A percentile compares a stretch with the other conserved stretches of the same genome.
phyloP scores from a whole-genome alignment of 202 grass and related monocot species.

The Hordeum pubiflorum region DNA sequence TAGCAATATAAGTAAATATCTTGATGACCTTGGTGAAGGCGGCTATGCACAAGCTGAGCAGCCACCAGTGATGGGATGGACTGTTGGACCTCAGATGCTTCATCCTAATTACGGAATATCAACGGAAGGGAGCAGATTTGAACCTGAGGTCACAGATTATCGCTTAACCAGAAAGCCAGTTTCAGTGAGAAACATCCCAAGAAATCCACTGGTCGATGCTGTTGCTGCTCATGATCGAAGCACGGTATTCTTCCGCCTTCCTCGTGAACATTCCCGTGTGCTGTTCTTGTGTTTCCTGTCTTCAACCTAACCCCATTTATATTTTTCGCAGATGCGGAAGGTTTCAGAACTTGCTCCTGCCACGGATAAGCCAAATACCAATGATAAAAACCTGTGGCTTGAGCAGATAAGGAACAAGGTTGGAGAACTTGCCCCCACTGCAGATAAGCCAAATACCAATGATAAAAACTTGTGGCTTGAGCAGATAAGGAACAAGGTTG shows the following conservation, averaged over 20 bases:
- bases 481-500: constrained; percentile 91
- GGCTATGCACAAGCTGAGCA: constrained; percentile 19
- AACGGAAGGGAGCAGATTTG: constrained; percentile 43
- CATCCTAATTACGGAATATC: constrained; percentile 63
- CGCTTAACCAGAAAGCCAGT: constrained; percentile 43
- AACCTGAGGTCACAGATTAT: constrained; percentile 36
- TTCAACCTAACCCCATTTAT: constrained; percentile 13
- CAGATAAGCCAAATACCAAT: constrained; percentile 36
- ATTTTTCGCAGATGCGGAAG: constrained; percentile 73
- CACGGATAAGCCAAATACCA: constrained; percentile 35
- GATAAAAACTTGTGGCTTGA: constrained; percentile 82
- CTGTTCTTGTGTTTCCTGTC: constrained; percentile 5
- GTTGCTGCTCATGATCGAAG: constrained; percentile 96
- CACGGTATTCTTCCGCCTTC: constrained; percentile 45
- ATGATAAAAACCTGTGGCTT: constrained; percentile 68
- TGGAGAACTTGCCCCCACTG: constrained; percentile 48
- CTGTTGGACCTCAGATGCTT: constrained; percentile 55
- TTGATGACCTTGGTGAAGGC: constrained; percentile 16
- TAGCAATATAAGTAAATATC: constrained; percentile 14
- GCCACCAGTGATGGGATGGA: constrained; percentile 49
- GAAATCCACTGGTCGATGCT: constrained; percentile 91
- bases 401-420: constrained; percentile 95
- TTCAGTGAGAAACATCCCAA: constrained; percentile 82
- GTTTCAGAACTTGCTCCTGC: constrained; percentile 52
- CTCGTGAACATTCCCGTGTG: background rate